These are phyloP conservation scores for Echinochloa phyllopogon DNA, from an alignment of 176 grass and related monocot species.

Conservation along the genomic window DNA sequence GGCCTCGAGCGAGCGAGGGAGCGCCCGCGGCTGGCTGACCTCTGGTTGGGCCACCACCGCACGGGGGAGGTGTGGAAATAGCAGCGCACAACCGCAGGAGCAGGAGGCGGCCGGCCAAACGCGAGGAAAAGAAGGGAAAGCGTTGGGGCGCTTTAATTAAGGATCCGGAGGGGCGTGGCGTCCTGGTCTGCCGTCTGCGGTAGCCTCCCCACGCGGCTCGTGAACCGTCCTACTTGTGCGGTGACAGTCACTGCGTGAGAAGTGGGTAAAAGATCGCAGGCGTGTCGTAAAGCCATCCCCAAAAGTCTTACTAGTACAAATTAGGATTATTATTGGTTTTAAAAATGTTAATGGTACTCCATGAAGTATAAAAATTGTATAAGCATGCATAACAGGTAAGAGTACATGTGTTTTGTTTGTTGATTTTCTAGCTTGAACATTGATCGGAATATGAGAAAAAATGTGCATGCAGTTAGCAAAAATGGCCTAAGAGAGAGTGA, in stretches of 20 bases:
- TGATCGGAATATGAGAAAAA: not conserved
- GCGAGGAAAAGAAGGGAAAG: conserved; percentile 8
- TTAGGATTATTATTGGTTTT: not conserved
- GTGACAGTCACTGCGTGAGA: not conserved
- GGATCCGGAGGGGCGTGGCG: conserved; percentile 39
- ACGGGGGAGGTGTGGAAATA: conserved; percentile 38
- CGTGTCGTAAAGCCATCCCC: not conserved
- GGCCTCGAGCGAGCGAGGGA: not conserved
- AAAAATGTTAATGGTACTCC: not conserved
- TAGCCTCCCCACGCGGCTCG: conserved; percentile 31
- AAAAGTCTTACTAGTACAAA: not conserved
- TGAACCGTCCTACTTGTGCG: conserved; percentile 26
- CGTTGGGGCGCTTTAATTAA: conserved; percentile 36
- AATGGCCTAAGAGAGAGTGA: too few species aligned
- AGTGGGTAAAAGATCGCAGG: not conserved
- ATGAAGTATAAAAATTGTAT: not conserved
- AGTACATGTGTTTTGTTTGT: too few species aligned
- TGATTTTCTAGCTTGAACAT: not conserved
- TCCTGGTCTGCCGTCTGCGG: not conserved
- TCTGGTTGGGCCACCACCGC: conserved; percentile 32
- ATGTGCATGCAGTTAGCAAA: not conserved
- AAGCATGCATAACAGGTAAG: not conserved
- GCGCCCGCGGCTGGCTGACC: conserved; percentile 29
- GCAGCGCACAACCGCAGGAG: conserved; percentile 20
- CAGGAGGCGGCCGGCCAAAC: conserved; percentile 27